Evolutionary conservation across 352 stramenopile genomes (phyloP), one percentile per base, ranked within the genome.

Genomic region (Pythium chondricola): DNA sequence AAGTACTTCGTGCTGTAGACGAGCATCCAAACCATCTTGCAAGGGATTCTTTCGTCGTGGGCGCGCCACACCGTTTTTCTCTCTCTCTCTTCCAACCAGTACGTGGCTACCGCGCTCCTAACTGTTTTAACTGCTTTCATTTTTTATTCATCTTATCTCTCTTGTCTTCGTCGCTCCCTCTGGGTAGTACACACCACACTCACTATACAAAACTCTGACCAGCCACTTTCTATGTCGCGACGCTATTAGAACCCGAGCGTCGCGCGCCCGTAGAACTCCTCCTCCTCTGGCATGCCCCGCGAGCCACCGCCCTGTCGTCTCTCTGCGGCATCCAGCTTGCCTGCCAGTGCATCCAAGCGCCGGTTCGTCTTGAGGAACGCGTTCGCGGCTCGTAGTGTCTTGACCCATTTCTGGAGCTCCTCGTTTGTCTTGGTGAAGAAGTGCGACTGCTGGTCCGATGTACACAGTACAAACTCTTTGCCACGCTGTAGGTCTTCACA

Each of bases 1-100:
- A 90, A 88, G 58, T 90, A 90, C 65, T 90, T 90, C 49, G 79
- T 90, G 52, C 63, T 90, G 35, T 90, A 90, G 74, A 52, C 22
- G n/a, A n/a, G n/a, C n/a, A n/a, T n/a, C n/a, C n/a, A n/a, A n/a
- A n/a, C n/a, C n/a, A n/a, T n/a, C n/a, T n/a, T n/a, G n/a, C n/a
- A n/a, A n/a, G n/a, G 27, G 32, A 25, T 44, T 30, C 36, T 31
- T n/a, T 52, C 30, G 22, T 18, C 29, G 25, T 38, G n/a, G n/a
- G n/a, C n/a, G n/a, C n/a, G n/a, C n/a, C n/a, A n/a, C n/a, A n/a
- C n/a, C n/a, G n/a, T n/a, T n/a, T n/a, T n/a, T n/a, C n/a, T n/a
- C n/a, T n/a, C n/a, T n/a, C n/a, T n/a, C n/a, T n/a, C n/a, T n/a
- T n/a, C n/a, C n/a, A n/a, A n/a, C n/a, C n/a, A n/a, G n/a, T n/a